A percentile compares a stretch with the other conserved stretches of the same genome.
Conservation (phyloP, 306 rosid species). For the Cucumis cinereus region DNA sequence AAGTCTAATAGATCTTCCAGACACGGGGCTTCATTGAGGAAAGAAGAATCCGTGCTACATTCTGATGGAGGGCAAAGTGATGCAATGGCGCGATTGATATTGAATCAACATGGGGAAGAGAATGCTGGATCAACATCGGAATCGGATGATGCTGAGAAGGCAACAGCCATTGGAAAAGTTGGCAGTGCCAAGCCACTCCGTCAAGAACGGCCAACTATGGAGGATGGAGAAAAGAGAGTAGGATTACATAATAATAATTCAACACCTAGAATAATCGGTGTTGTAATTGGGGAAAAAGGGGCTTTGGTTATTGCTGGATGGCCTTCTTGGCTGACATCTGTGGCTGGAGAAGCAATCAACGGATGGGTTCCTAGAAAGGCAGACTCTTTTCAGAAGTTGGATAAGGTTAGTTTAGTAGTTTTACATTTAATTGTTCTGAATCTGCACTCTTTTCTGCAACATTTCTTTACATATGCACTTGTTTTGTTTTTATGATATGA, state of each 20-base stretch:
- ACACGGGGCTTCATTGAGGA: constrained; percentile 12
- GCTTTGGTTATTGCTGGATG: constrained; percentile 68
- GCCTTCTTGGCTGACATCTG: constrained; percentile 84
- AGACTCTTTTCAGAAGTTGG: constrained; percentile 65
- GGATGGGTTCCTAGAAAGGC: constrained; percentile 86
- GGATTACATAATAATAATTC: constrained; percentile 12
- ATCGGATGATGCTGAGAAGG: constrained; percentile 25
- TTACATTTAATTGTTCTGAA: background rate
- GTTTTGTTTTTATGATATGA: background rate
- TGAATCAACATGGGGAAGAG: constrained; percentile 13
- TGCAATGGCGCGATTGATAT: constrained; percentile 27
- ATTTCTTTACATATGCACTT: background rate
- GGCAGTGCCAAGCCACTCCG: constrained; percentile 11
- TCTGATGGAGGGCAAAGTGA: constrained; percentile 21
- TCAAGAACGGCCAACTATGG: constrained; percentile 13
- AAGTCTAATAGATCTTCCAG: constrained; percentile 25
- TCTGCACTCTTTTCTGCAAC: background rate
- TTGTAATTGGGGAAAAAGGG: constrained; percentile 48
- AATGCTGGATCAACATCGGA: constrained; percentile 15
- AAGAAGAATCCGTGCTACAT: constrained; percentile 13
- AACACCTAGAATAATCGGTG: constrained; percentile 14
- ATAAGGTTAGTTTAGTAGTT: constrained; percentile 35
- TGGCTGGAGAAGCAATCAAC: constrained; percentile 71
- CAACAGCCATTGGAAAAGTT: constrained; percentile 9
- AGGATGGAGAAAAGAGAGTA: constrained; percentile 2